phyloP scores from a whole-genome alignment of 2,329 filamentous ascomycete genomes.

The Immersiporthe knoxdaviesiana region DNA sequence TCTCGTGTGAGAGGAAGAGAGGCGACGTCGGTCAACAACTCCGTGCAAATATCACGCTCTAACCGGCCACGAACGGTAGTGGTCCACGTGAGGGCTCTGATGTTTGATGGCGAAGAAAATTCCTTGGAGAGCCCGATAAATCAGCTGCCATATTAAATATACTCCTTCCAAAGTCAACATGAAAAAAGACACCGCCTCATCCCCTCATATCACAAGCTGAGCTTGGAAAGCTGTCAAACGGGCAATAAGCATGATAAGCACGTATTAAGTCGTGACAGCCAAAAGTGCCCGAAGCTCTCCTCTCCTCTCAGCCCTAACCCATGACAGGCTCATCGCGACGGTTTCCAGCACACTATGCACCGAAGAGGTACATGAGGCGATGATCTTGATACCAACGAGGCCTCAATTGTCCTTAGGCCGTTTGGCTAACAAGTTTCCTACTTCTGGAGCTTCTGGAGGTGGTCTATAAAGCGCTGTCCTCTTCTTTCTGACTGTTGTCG shows the following conservation, averaged over 20 bases:
- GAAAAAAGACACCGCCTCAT: not conserved
- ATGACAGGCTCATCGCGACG: slow-evolving; percentile 1
- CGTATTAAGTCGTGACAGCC: not conserved
- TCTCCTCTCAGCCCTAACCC: not conserved
- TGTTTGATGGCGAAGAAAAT: no score
- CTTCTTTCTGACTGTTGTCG: not conserved
- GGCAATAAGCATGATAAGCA: not conserved
- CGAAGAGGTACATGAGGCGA: not conserved
- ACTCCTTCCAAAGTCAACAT: no score
- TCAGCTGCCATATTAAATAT: no score
- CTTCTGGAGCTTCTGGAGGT: not conserved
- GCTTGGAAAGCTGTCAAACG: not conserved
- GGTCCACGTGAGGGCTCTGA: no score
- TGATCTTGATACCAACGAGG: not conserved
- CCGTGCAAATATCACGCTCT: no score
- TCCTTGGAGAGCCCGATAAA: no score
- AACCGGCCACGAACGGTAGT: no score
- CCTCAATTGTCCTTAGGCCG: not conserved
- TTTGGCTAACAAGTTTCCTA: not conserved
- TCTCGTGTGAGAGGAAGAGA: no score
- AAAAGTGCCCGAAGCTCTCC: not conserved
- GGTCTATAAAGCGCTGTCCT: not conserved
- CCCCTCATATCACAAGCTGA: not conserved
- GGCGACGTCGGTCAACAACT: no score
- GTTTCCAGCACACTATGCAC: not conserved